phyloP scores from a whole-genome alignment of 108 stramenopile species.

The Pseudonitzschia delicatissima region DNA sequence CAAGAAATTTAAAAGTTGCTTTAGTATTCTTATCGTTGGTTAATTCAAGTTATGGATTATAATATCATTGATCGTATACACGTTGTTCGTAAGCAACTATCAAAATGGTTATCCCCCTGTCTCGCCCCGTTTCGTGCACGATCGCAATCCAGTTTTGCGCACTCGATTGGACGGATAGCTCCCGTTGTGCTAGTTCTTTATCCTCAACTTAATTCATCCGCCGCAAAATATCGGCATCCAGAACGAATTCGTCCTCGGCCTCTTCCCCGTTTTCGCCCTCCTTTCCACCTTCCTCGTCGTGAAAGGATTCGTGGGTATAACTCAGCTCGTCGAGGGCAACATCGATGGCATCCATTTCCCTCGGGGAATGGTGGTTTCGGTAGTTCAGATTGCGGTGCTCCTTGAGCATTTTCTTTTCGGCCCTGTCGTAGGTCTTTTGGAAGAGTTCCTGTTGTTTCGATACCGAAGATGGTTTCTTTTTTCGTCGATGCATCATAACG shows the following conservation, averaged over 20 bases:
- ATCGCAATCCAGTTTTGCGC: not conserved
- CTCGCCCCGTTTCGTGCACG: not conserved
- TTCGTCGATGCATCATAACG: not conserved
- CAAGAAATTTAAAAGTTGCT: too few relatives aligned
- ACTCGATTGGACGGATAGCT: not conserved
- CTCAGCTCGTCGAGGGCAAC: not conserved
- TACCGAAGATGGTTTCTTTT: not conserved
- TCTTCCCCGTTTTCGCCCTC: not conserved
- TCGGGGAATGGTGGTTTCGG: not conserved
- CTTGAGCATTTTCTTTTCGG: not conserved
- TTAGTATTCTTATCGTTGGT: too few relatives aligned
- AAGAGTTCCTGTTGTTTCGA: slow-evolving; percentile 3
- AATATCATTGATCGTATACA: too few relatives aligned
- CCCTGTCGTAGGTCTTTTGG: slow-evolving; percentile 1
- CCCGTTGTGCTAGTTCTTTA: not conserved
- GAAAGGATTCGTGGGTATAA: not conserved
- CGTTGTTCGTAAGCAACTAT: too few relatives aligned
- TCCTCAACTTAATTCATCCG: slow-evolving; percentile 28
- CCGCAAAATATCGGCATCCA: slow-evolving; percentile 28
- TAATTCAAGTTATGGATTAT: too few relatives aligned
- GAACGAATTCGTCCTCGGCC: not conserved
- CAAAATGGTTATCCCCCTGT: not conserved
- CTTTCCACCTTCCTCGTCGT: slow-evolving; percentile 10
- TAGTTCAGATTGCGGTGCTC: slow-evolving; percentile 6
- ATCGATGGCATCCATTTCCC: not conserved